Conservation (phyloP, 2,329 filamentous ascomycete genomes). For the Neospermospora avenae region DNA sequence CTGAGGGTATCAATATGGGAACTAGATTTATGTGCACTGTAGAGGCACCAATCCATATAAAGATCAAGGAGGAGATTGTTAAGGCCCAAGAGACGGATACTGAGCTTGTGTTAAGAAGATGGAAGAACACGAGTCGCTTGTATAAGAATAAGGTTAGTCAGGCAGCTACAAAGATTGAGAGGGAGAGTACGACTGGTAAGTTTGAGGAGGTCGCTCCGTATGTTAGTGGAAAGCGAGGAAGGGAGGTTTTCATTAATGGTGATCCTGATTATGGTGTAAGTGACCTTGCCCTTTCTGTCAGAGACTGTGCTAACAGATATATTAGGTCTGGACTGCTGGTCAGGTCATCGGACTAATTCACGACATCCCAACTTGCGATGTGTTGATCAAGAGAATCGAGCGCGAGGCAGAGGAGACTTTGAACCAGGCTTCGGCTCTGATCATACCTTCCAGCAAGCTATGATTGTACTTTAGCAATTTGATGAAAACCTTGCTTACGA, state of each 20-base stretch:
- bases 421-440: slow-evolving; percentile 54
- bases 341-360: slow-evolving; percentile 90
- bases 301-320: slow-evolving; percentile 12
- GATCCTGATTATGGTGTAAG: slow-evolving; percentile 86
- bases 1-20: slow-evolving; percentile 97
- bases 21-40: slow-evolving; percentile 96
- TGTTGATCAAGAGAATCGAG: slow-evolving; percentile 69
- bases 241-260: slow-evolving; percentile 88
- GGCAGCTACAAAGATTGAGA: slow-evolving; percentile 79
- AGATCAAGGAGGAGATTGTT: slow-evolving; percentile 93
- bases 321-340: slow-evolving; percentile 90
- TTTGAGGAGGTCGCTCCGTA: slow-evolving; percentile 84
- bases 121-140: slow-evolving; percentile 87
- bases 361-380: slow-evolving; percentile 74
- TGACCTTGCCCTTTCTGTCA: slow-evolving; percentile 27
- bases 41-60: slow-evolving; percentile 86
- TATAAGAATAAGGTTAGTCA: slow-evolving; percentile 87
- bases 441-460: slow-evolving; percentile 54
- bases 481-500: background rate
- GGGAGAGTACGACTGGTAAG: slow-evolving; percentile 76
- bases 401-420: slow-evolving; percentile 69
- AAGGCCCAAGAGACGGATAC: slow-evolving; percentile 87
- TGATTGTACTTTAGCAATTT: slow-evolving; percentile 21
- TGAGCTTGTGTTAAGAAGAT: slow-evolving; percentile 78
- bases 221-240: slow-evolving; percentile 86